Conservation (phyloP, 2,329 filamentous ascomycete species). For the Penicillium sp. region DNA sequence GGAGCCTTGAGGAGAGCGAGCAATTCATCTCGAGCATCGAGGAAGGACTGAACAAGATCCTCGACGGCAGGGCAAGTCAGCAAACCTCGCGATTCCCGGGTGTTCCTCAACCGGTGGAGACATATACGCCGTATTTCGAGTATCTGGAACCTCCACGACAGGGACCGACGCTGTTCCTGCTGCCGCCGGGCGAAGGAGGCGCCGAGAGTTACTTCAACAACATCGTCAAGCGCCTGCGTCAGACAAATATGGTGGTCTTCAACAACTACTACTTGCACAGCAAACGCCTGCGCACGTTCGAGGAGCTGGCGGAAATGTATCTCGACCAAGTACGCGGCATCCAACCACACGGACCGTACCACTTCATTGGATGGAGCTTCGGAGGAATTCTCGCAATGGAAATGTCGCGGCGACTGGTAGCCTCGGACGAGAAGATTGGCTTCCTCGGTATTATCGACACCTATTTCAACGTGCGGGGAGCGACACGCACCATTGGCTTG, state of each 20-base stretch:
- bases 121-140: background rate
- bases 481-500: background rate
- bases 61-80: background rate
- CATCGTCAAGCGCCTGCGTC: background rate
- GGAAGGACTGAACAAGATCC: background rate
- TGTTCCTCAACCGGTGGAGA: background rate
- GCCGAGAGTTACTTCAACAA: background rate
- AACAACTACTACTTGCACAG: background rate
- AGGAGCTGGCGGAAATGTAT: background rate
- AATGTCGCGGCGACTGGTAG: background rate
- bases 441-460: background rate
- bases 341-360: background rate
- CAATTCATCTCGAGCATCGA: background rate
- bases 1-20: background rate
- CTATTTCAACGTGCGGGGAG: background rate
- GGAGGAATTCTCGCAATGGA: background rate
- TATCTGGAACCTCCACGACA: background rate
- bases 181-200: background rate
- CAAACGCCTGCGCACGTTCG: background rate
- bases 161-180: background rate
- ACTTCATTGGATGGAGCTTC: background rate
- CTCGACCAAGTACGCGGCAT: background rate
- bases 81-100: background rate
- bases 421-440: background rate
- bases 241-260: background rate